Base-by-base conservation (phyloP, 1,139 yeast genomes). In the Nadsonia starkeyi-henricii region DNA sequence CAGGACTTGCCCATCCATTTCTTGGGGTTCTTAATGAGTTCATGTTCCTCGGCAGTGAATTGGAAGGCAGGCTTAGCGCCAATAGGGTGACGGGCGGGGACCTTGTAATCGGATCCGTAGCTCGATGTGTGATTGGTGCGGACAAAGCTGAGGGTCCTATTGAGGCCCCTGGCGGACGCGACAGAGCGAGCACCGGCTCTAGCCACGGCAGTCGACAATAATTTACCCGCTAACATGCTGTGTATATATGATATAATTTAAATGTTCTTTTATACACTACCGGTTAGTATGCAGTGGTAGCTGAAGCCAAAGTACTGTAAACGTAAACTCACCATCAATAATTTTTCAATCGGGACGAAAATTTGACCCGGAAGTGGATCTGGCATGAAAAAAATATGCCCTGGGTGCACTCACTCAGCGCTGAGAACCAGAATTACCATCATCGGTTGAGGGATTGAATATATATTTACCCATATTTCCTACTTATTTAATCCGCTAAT, bases 61-160 rank as follows among this genome's bases (percentile, higher is more conserved):
- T 47, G 49, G 41, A 39, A 30, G 18, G 41, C 46, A 44, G 44
- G 44, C 18, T 45, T 45, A 13, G 46, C 20, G 12, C 49, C 43
- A 30, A 47, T 41, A 9, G 42, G 33, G 1, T 21, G 33, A 1
- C 43, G 39, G 21, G 30, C 43, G 12, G 41, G 46, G 37, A 9
- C 49, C 46, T 13, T 20, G 33, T 3, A 17, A 12, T 43, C 49
- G 43, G 36, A 43, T 45, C 13, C 46, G 44, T 13, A 19, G 18
- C 18, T 39, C 33, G 44, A 47, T 37, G 43, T 43, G 46, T 5
- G 19, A 39, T 39, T 43, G 44, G 41, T 43, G 42, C 41, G 30
- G 23, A 28, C 20, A 15, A 43, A 39, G 26, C 39, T 43, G 42
- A 9, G 36, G 18, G 48, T 46, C 9, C 9, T 23, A 47, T 3